phyloP scores from a whole-genome alignment of 108 stramenopile species.

The Poteriospumella lacustris region DNA sequence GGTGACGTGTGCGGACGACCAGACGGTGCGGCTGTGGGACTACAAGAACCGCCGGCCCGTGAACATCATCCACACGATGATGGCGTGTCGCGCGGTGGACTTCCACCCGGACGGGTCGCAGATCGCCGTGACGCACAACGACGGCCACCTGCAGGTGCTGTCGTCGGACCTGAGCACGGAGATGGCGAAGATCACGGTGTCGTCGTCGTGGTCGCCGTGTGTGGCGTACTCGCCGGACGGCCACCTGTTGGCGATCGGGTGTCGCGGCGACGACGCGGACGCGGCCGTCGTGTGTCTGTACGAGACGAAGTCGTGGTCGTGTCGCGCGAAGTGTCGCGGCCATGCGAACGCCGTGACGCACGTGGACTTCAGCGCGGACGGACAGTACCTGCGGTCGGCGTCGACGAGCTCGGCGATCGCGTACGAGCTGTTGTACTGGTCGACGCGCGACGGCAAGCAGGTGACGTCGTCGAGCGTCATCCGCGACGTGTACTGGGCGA shows the following conservation, averaged over 20 bases:
- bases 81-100: background rate
- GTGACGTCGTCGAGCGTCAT: background rate
- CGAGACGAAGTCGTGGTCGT: background rate
- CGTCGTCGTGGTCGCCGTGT: constrained; percentile 27
- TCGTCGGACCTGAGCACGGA: too few relatives aligned
- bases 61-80: background rate
- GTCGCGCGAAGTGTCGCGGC: constrained; percentile 48
- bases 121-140: background rate
- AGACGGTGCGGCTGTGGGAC: constrained; percentile 43
- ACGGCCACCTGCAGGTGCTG: background rate
- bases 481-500: constrained; percentile 23
- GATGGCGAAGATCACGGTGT: background rate
- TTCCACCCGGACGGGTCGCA: constrained; percentile 15
- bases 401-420: background rate
- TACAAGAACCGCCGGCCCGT: background rate
- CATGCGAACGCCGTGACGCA: constrained; percentile 50
- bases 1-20: constrained; percentile 44
- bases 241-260: constrained; percentile 37
- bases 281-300: background rate
- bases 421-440: constrained; percentile 66
- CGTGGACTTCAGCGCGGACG: constrained; percentile 58
- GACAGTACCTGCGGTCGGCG: constrained; percentile 39
- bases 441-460: constrained; percentile 56
- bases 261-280: background rate
- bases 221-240: constrained; percentile 39